Conservation (phyloP, 164 flowering plant species). For the Vitis vinifera region ASM3070453v1 NC_081822.1:12349501-12350000, state of each 20-base stretch:
- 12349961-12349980: constrained; percentile 11
- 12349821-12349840: constrained; percentile 29
- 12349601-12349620: constrained; percentile 43
- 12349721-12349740: constrained; percentile 40
- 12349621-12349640: constrained; percentile 36
- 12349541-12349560: constrained; percentile 36
- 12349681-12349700: constrained; percentile 34
- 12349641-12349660: constrained; percentile 41
- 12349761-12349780: constrained; percentile 29
- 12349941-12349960: constrained; percentile 30
- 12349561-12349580: constrained; percentile 34
- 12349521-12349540: constrained; percentile 36
- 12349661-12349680: constrained; percentile 37
- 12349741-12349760: constrained; percentile 40
- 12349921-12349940: constrained; percentile 27
- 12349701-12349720: constrained; percentile 43
- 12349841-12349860: constrained; percentile 43
- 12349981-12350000: constrained; percentile 4
- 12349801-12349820: constrained; percentile 46
- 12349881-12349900: constrained; percentile 35
- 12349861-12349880: constrained; percentile 36
- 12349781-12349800: constrained; percentile 33
- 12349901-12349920: constrained; percentile 31
- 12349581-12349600: constrained; percentile 35
- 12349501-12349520: constrained; percentile 16